Evolutionary conservation across 305 asterid genomes (phyloP).

Genomic region (Petunia hybrid): DNA sequence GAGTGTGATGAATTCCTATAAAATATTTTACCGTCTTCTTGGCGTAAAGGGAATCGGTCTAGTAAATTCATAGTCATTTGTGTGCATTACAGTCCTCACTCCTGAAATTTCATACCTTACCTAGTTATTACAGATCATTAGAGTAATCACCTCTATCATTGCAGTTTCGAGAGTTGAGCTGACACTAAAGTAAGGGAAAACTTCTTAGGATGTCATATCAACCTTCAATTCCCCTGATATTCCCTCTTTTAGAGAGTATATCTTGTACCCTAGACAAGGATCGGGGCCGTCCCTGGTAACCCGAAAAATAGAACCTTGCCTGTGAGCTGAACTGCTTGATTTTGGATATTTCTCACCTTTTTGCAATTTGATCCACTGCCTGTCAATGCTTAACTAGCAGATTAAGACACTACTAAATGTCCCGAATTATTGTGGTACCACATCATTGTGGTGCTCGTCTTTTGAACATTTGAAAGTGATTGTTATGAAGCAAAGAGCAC

Average conservation of each 20-base stretch:
- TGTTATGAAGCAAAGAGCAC: not conserved
- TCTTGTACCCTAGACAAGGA: not conserved
- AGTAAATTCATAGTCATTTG: not conserved
- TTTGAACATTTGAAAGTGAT: not conserved
- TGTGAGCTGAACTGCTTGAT: not conserved
- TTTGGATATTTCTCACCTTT: not conserved
- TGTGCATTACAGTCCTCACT: not conserved
- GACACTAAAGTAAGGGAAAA: not conserved
- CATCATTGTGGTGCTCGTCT: not conserved
- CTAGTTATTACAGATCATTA: not conserved
- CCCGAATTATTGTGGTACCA: not conserved
- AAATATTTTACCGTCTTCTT: not conserved
- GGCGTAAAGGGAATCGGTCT: not conserved
- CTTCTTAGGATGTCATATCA: not conserved
- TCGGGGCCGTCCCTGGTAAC: not conserved
- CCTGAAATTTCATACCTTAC: not conserved
- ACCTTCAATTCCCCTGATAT: slow-evolving; percentile 17
- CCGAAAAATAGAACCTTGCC: not conserved
- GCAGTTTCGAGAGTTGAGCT: not conserved
- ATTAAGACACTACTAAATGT: not conserved
- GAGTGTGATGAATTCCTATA: not conserved
- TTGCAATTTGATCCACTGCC: not conserved
- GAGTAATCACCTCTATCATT: not conserved
- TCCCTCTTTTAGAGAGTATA: not conserved
- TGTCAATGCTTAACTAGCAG: not conserved